Conservation (phyloP, 208 protist species). For the Angomonas desouzai region DNA sequence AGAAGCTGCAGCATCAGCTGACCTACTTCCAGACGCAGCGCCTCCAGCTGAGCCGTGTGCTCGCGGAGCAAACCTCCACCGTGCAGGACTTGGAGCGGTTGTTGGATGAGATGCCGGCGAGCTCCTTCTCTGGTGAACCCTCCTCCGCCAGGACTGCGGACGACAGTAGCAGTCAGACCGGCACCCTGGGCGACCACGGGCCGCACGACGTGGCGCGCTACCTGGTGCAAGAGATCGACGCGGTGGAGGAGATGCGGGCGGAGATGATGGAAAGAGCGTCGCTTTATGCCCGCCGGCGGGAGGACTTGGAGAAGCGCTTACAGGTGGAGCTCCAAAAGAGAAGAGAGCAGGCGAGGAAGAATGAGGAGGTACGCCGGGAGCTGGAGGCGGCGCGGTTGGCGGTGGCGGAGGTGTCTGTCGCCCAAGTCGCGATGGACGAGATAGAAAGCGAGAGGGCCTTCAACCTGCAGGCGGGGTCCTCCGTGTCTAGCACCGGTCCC, state of each 20-base stretch:
- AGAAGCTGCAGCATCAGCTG: slow-evolving; percentile 40
- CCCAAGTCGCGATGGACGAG: slow-evolving; percentile 23
- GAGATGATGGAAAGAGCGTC: slow-evolving; percentile 47
- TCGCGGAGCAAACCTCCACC: slow-evolving; percentile 49
- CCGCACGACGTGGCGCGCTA: slow-evolving; percentile 62
- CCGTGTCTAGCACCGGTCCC: not conserved
- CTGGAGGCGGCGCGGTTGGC: slow-evolving; percentile 34
- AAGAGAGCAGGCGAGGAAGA: slow-evolving; percentile 21
- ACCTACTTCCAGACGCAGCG: slow-evolving; percentile 49
- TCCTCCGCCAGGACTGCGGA: not conserved
- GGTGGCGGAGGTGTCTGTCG: slow-evolving; percentile 27
- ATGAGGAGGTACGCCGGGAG: slow-evolving; percentile 33
- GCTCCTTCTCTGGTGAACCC: slow-evolving; percentile 11
- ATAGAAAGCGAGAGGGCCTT: slow-evolving; percentile 28
- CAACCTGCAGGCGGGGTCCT: slow-evolving; percentile 13
- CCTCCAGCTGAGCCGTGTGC: slow-evolving; percentile 41
- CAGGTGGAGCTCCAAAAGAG: slow-evolving; percentile 24
- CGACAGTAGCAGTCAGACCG: not conserved
- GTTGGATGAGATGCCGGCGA: slow-evolving; percentile 53
- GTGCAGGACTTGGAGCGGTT: slow-evolving; percentile 68
- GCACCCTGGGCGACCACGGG: slow-evolving; percentile 21
- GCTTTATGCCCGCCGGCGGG: slow-evolving; percentile 40
- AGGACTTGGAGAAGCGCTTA: slow-evolving; percentile 51
- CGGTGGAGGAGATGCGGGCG: slow-evolving; percentile 45
- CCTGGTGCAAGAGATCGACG: slow-evolving; percentile 51